Percentiles rank a stretch among this genome's conserved stretches.
phyloP scores from a whole-genome alignment of 331 rosid species.

The Rosa hybrid region DNA sequence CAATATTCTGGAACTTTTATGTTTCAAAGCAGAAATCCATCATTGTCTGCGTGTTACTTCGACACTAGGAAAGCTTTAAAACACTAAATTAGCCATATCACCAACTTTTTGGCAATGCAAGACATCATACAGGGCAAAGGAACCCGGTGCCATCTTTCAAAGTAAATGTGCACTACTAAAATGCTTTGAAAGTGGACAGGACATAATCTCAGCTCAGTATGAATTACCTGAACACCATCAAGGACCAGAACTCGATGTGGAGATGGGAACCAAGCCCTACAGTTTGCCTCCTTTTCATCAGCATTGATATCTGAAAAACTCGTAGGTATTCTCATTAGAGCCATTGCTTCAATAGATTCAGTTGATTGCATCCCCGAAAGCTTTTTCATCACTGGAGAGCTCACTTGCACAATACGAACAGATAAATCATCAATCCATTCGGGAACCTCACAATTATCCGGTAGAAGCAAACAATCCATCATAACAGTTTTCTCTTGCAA shows the following conservation, averaged over 20 bases:
- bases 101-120: background rate
- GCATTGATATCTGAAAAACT: constrained; percentile 47
- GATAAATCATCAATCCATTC: constrained; percentile 49
- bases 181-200: background rate
- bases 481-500: constrained; percentile 43
- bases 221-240: constrained; percentile 80
- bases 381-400: constrained; percentile 69
- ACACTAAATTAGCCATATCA: background rate
- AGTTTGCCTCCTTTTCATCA: constrained; percentile 35
- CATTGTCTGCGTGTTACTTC: background rate
- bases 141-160: background rate
- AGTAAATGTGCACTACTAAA: background rate
- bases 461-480: constrained; percentile 74
- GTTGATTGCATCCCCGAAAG: constrained; percentile 74
- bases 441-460: constrained; percentile 62
- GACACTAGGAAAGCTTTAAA: constrained; percentile 6
- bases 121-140: background rate
- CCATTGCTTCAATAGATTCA: constrained; percentile 80
- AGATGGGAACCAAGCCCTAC: constrained; percentile 52
- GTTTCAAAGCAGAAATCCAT: background rate
- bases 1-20: background rate
- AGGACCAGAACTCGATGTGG: constrained; percentile 78
- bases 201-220: background rate
- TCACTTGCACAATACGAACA: constrained; percentile 55
- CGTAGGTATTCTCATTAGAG: constrained; percentile 68